A percentile compares a stretch with the other conserved stretches of the same genome.
phyloP scores from a whole-genome alignment of 768 basidiomycete species.

The Coprinopsis sp. region DNA sequence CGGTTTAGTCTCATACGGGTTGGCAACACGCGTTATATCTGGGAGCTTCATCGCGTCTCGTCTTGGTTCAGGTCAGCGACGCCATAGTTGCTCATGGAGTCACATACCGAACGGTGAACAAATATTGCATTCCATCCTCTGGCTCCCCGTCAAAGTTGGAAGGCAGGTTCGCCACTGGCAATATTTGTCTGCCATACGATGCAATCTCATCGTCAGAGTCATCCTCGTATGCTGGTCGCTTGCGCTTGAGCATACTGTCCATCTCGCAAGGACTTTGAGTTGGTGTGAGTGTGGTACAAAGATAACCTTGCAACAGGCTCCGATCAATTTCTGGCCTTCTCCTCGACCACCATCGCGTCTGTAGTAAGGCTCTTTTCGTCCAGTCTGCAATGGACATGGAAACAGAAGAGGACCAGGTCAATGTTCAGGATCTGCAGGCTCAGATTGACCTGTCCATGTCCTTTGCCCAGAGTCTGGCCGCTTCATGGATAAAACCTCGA shows the following conservation, averaged over 20 bases:
- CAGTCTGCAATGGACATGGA: slow-evolving; percentile 18
- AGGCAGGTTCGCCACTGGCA: slow-evolving; percentile 82
- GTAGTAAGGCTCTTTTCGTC: neutral
- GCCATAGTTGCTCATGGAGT: slow-evolving; percentile 2
- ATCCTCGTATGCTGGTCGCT: slow-evolving; percentile 34
- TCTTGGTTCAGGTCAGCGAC: slow-evolving; percentile 32
- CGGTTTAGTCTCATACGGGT: slow-evolving; percentile 56
- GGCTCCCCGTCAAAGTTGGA: slow-evolving; percentile 61
- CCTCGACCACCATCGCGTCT: neutral
- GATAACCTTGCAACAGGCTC: slow-evolving; percentile 5
- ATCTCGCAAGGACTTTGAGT: neutral
- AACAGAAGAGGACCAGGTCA: slow-evolving; percentile 51
- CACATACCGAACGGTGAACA: slow-evolving; percentile 72
- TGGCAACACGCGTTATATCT: slow-evolving; percentile 55
- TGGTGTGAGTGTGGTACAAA: neutral
- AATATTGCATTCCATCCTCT: slow-evolving; percentile 70
- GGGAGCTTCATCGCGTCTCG: slow-evolving; percentile 69
- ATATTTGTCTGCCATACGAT: slow-evolving; percentile 60
- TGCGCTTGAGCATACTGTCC: slow-evolving; percentile 43
- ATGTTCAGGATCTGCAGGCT: slow-evolving; percentile 69
- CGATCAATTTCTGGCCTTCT: neutral
- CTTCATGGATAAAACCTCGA: slow-evolving; percentile 72
- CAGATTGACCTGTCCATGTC: slow-evolving; percentile 80
- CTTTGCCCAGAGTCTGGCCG: slow-evolving; percentile 64
- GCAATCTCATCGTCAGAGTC: slow-evolving; percentile 60